phyloP scores from a whole-genome alignment of 73 alveolate species.

The Blepharisma japonicum region DNA sequence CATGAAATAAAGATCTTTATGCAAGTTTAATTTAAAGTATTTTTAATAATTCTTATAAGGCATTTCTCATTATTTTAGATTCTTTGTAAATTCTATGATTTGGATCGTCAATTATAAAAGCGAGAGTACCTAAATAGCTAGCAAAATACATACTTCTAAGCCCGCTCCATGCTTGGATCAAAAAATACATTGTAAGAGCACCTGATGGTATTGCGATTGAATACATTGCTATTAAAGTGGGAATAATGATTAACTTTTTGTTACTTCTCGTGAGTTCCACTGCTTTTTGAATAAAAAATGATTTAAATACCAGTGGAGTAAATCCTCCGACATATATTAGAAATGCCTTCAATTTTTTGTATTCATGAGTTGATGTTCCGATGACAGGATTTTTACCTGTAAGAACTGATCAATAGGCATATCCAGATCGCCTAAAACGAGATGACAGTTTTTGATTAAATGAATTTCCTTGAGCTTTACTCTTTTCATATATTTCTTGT shows the following conservation, averaged over 20 bases:
- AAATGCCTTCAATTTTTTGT: background rate
- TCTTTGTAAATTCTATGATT: constrained; percentile 21
- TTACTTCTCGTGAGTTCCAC: constrained; percentile 12
- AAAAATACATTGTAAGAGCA: background rate
- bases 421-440: background rate
- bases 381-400: constrained; percentile 19
- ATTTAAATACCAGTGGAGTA: constrained; percentile 12
- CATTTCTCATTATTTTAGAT: constrained; percentile 30
- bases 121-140: constrained; percentile 20
- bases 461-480: background rate
- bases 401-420: constrained; percentile 25
- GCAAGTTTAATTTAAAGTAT: too few relatives aligned
- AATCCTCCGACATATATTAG: constrained; percentile 1
- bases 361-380: constrained; percentile 27
- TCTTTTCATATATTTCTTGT: constrained; percentile 4
- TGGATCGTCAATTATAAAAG: constrained; percentile 27
- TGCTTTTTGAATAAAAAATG: background rate
- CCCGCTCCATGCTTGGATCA: constrained; percentile 19
- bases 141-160: constrained; percentile 15
- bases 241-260: background rate
- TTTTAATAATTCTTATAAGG: background rate
- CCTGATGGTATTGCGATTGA: constrained; percentile 1
- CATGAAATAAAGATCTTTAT: too few relatives aligned
- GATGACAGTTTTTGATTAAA: background rate
- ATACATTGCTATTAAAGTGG: background rate